A percentile compares a stretch with the other conserved stretches of the same genome.
Conservation (phyloP, 225 moss, liverwort and hornwort species). For the Bryum argenteum region DNA sequence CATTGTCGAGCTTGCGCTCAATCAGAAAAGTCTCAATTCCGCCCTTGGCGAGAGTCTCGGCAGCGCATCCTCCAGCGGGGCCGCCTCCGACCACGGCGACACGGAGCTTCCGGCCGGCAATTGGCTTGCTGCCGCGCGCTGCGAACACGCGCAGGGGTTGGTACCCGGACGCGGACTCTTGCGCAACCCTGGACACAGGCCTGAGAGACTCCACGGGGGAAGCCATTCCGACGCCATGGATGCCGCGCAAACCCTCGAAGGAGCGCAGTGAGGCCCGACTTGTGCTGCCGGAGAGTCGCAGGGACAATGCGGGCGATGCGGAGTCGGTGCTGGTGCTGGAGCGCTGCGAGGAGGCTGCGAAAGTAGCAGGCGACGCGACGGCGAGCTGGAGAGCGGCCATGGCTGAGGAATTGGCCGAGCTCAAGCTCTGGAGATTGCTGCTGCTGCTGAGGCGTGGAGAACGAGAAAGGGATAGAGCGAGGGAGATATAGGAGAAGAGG, state of each 20-base stretch:
- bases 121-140: slow-evolving; percentile 57
- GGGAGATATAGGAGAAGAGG: slow-evolving; percentile 7
- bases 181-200: background rate
- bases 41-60: slow-evolving; percentile 75
- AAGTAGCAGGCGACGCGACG: slow-evolving; percentile 30
- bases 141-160: slow-evolving; percentile 60
- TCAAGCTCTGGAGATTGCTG: slow-evolving; percentile 6
- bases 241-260: slow-evolving; percentile 48
- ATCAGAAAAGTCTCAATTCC: slow-evolving; percentile 89
- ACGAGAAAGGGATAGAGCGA: background rate
- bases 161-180: background rate
- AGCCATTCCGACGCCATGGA: slow-evolving; percentile 27
- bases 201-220: slow-evolving; percentile 41
- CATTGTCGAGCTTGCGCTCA: slow-evolving; percentile 92
- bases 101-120: slow-evolving; percentile 88
- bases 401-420: slow-evolving; percentile 1
- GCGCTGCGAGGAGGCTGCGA: slow-evolving; percentile 18
- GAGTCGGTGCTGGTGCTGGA: background rate
- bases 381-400: slow-evolving; percentile 50
- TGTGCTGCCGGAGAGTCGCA: background rate
- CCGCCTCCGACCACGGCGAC: slow-evolving; percentile 96
- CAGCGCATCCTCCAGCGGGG: slow-evolving; percentile 90
- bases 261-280: slow-evolving; percentile 41
- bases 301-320: slow-evolving; percentile 22
- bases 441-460: background rate